These are phyloP conservation scores for Sporothrix dimorphospora DNA, from an alignment of 2,329 filamentous ascomycete species.

Conservation along the genomic window DNA sequence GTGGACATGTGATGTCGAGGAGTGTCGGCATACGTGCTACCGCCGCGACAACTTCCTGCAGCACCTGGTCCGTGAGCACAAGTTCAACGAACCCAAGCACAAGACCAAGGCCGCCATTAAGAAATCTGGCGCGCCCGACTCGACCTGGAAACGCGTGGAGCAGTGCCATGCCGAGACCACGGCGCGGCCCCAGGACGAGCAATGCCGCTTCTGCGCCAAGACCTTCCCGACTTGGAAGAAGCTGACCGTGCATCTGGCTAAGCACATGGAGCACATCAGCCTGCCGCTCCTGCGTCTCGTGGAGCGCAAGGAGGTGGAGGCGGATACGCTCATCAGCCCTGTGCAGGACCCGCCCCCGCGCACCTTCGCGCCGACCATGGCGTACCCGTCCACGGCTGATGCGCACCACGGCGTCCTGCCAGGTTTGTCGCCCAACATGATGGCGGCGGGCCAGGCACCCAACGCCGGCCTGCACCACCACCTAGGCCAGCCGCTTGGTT, in stretches of 20 bases:
- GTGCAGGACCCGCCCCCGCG: constrained; percentile 60
- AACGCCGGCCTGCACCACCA: constrained; percentile 22
- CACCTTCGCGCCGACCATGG: constrained; percentile 38
- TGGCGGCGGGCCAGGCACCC: constrained; percentile 3
- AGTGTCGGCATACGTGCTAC: constrained; percentile 81
- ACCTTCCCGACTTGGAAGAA: constrained; percentile 87
- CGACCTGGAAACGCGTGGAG: constrained; percentile 78
- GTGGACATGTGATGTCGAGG: constrained; percentile 83
- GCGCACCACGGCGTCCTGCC: constrained; percentile 21
- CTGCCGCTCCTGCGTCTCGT: constrained; percentile 74
- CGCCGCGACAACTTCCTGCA: constrained; percentile 92
- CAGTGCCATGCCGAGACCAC: constrained; percentile 72
- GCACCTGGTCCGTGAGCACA: constrained; percentile 89
- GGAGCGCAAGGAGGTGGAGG: constrained; percentile 50
- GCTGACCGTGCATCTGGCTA: constrained; percentile 87
- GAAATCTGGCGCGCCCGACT: constrained; percentile 59
- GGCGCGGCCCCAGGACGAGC: constrained; percentile 70
- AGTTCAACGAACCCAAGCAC: constrained; percentile 77
- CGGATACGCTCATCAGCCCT: constrained; percentile 69
- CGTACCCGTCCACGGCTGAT: constrained; percentile 36
- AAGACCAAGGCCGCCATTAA: constrained; percentile 76
- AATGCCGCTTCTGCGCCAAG: constrained; percentile 85
- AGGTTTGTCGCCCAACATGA: constrained; percentile 27
- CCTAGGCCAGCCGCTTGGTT: constrained; percentile 32
- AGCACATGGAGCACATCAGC: constrained; percentile 92